Evolutionary conservation across 441 rosid species (phyloP).

Genomic region (Erysimum cheiri): DNA sequence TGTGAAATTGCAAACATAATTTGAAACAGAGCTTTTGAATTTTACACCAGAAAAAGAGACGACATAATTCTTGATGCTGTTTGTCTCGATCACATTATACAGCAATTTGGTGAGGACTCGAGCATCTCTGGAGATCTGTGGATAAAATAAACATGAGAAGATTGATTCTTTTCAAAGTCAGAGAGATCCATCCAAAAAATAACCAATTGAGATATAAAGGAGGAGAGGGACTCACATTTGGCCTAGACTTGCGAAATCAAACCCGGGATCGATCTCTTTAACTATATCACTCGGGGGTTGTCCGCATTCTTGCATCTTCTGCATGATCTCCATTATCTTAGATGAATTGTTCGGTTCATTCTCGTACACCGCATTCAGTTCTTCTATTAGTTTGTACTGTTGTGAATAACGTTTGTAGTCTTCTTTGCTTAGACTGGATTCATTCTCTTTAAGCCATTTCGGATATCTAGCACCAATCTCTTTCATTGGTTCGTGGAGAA

Average conservation of each 20-base stretch:
- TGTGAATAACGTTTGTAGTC: conserved; percentile 67
- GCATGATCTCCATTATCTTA: conserved; percentile 89
- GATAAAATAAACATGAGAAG: conserved; percentile 33
- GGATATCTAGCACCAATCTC: conserved; percentile 90
- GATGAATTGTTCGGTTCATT: conserved; percentile 69
- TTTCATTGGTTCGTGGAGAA: conserved; percentile 91
- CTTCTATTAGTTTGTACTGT: conserved; percentile 73
- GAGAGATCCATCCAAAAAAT: neutral
- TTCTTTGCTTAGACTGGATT: conserved; percentile 62
- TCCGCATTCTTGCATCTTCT: conserved; percentile 98
- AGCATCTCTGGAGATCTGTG: conserved; percentile 84
- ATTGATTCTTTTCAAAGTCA: neutral
- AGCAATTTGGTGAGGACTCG: conserved; percentile 74
- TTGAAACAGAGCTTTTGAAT: neutral
- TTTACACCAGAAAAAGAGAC: neutral
- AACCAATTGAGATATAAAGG: neutral
- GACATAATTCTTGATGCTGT: conserved; percentile 1
- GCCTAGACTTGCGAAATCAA: conserved; percentile 74
- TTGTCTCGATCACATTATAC: conserved; percentile 65
- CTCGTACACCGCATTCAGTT: conserved; percentile 81
- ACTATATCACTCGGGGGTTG: conserved; percentile 92
- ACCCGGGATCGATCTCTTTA: conserved; percentile 85
- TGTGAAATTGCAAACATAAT: conserved; percentile 17
- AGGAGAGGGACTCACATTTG: conserved; percentile 62
- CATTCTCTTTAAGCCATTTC: conserved; percentile 83